A percentile compares a stretch with the other conserved stretches of the same genome.
phyloP scores from a whole-genome alignment of 2,329 filamentous ascomycete genomes.

The Biscogniauxia sp. region DNA sequence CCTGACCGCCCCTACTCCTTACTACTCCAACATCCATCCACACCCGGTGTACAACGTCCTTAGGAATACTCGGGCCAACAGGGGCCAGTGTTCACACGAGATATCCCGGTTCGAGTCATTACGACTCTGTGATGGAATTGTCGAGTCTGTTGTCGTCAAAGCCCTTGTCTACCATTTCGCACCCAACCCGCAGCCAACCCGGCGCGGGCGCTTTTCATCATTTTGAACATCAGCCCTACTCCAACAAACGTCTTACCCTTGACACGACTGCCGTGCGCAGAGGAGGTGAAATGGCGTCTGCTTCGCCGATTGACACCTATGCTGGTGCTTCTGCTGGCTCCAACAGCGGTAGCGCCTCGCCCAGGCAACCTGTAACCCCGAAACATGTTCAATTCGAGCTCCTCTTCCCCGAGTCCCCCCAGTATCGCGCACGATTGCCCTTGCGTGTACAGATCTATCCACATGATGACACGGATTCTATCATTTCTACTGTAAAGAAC shows the following conservation, averaged over 20 bases:
- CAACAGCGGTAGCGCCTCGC: slow-evolving; percentile 45
- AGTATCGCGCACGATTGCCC: slow-evolving; percentile 72
- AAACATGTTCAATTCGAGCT: slow-evolving; percentile 82
- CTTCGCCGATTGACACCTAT: slow-evolving; percentile 41
- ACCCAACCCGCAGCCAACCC: slow-evolving; percentile 19
- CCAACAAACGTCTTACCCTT: slow-evolving; percentile 20
- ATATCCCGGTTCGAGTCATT: slow-evolving; percentile 10
- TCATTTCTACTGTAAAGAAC: slow-evolving; percentile 97
- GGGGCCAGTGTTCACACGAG: slow-evolving; percentile 2
- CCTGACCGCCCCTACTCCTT: slow-evolving; percentile 19
- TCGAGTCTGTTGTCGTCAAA: slow-evolving; percentile 29
- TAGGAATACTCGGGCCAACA: not conserved
- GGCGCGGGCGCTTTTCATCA: slow-evolving; percentile 29
- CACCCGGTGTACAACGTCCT: not conserved
- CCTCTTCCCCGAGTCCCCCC: slow-evolving; percentile 64
- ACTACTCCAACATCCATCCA: not conserved
- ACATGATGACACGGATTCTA: slow-evolving; percentile 95
- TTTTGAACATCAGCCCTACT: slow-evolving; percentile 16
- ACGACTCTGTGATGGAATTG: slow-evolving; percentile 31
- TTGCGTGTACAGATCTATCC: slow-evolving; percentile 89
- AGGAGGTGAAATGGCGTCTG: slow-evolving; percentile 43
- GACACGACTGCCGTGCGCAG: slow-evolving; percentile 26
- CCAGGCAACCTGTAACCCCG: slow-evolving; percentile 47
- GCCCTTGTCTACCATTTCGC: slow-evolving; percentile 19
- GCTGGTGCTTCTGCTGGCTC: slow-evolving; percentile 37